Percentiles rank a stretch among this genome's conserved stretches.
Conservation (phyloP, 177 flowering plant species). For the Vitis hybrid region DNA sequence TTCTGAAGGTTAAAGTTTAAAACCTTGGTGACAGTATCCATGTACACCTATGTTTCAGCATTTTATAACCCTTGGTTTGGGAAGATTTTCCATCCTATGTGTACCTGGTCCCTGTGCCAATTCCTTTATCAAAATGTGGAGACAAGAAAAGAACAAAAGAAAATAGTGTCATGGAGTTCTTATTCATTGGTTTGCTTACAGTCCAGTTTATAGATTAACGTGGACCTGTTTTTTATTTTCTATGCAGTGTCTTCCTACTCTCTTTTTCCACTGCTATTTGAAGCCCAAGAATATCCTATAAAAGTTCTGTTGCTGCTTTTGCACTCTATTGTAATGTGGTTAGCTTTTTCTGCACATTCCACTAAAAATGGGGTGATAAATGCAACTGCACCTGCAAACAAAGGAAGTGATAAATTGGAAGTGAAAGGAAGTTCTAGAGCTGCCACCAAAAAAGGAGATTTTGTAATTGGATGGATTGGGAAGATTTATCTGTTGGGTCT, state of each 20-base stretch:
- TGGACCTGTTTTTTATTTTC: not conserved
- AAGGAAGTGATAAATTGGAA: conserved; percentile 15
- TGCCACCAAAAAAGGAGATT: conserved; percentile 15
- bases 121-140: not conserved
- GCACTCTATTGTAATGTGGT: conserved; percentile 60
- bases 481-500: conserved; percentile 66
- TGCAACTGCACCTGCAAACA: conserved; percentile 6
- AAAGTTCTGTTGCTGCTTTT: conserved; percentile 68
- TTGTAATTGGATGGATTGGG: conserved; percentile 52
- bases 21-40: too few species aligned
- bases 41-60: too few species aligned
- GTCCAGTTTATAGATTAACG: not conserved
- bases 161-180: not conserved
- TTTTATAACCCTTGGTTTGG: too few species aligned
- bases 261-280: conserved; percentile 86
- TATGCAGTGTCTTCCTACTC: conserved; percentile 93
- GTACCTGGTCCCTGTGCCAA: not conserved
- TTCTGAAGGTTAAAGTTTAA: too few species aligned
- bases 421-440: conserved; percentile 7
- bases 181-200: not conserved
- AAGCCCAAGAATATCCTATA: conserved; percentile 84
- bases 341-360: conserved; percentile 56
- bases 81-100: too few species aligned
- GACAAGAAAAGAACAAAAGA: not conserved
- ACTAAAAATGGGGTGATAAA: conserved; percentile 7